phyloP scores from a whole-genome alignment of 305 asterid genomes.

The Rubia peregrina region DNA sequence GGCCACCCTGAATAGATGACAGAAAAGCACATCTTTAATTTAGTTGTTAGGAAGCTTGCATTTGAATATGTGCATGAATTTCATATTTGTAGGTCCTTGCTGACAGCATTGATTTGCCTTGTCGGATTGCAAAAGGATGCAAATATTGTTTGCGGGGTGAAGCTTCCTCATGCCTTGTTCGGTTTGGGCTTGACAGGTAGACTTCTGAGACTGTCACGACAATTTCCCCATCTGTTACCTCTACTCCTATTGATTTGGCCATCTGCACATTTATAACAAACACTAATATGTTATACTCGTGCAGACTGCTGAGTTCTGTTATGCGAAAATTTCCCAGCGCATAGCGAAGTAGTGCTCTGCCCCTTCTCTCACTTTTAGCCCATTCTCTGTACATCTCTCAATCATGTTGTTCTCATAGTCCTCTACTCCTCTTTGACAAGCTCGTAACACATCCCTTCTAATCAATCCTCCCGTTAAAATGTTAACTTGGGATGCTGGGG shows the following conservation, averaged over 20 bases:
- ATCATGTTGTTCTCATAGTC: constrained; percentile 5
- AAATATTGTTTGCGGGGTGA: constrained; percentile 74
- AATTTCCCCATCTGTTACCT: neutral
- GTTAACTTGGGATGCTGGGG: neutral
- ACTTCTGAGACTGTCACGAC: constrained; percentile 11
- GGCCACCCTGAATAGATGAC: no score
- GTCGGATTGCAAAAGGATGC: constrained; percentile 98
- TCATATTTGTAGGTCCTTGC: constrained; percentile 70
- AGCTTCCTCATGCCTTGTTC: constrained; percentile 95
- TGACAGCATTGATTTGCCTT: constrained; percentile 81
- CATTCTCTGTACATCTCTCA: neutral
- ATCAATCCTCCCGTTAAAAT: neutral
- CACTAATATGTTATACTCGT: neutral
- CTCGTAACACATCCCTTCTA: neutral
- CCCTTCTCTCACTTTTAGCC: neutral
- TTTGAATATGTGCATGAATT: constrained; percentile 15
- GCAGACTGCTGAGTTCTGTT: neutral
- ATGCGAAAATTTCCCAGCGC: neutral
- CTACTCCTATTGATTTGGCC: neutral
- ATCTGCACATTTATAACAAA: neutral
- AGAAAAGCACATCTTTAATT: neutral
- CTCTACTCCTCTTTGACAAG: neutral
- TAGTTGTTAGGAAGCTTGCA: constrained; percentile 7
- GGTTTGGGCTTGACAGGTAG: constrained; percentile 85
- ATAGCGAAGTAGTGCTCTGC: neutral